These are phyloP conservation scores for Botryosphaeria agaves DNA, from an alignment of 2,329 filamentous ascomycete species.

Conservation along the genomic window DNA sequence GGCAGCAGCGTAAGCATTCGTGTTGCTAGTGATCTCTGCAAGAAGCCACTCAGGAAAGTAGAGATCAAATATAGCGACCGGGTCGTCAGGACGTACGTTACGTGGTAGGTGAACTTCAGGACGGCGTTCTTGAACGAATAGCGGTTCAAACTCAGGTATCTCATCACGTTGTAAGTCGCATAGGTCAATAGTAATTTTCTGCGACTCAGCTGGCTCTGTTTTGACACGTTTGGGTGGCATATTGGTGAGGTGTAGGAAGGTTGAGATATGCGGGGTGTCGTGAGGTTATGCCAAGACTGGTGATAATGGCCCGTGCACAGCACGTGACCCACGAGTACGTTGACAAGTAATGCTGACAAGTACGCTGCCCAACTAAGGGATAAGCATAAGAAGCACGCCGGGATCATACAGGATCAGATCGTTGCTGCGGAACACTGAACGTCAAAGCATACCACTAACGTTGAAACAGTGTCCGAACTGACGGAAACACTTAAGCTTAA, in stretches of 20 bases:
- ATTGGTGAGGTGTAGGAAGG: background rate
- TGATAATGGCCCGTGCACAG: background rate
- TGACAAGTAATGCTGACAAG: too few species aligned
- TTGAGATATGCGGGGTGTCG: background rate
- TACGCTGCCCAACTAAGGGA: too few species aligned
- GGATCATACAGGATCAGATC: too few species aligned
- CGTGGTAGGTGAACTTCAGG: background rate
- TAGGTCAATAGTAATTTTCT: background rate
- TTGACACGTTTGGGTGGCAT: background rate
- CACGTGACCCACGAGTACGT: too few species aligned
- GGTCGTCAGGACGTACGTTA: background rate
- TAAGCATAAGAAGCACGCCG: too few species aligned
- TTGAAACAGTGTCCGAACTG: too few species aligned
- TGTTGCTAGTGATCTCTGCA: background rate
- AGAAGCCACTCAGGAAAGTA: background rate
- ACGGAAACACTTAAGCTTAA: too few species aligned
- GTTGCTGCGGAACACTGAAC: too few species aligned
- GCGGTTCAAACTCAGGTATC: background rate
- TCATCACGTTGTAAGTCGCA: background rate
- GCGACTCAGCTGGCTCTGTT: background rate
- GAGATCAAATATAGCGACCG: background rate
- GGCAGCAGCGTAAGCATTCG: background rate
- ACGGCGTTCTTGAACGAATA: background rate
- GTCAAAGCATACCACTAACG: too few species aligned
- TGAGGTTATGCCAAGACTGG: background rate